Percentiles rank a stretch among this genome's conserved stretches.
These are phyloP conservation scores for Canavalia gladiata DNA, from an alignment of 306 rosid genomes.

Conservation along the genomic window DNA sequence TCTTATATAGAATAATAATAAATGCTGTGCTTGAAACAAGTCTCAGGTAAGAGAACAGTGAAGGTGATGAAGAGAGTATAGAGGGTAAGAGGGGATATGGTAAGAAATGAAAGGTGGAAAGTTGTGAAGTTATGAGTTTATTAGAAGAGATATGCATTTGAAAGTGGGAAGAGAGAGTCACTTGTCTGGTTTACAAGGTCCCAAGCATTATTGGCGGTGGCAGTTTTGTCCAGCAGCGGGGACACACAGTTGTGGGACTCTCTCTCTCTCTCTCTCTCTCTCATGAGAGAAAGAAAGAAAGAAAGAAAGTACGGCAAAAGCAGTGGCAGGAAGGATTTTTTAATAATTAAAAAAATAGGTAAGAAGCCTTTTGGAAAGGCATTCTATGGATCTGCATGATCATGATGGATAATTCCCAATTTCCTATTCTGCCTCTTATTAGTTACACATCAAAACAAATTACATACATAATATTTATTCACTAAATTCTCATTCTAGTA, in stretches of 20 bases:
- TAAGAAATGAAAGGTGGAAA: conserved; percentile 82
- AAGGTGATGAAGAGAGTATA: too few relatives aligned
- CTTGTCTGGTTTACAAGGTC: conserved; percentile 78
- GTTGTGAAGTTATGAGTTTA: conserved; percentile 28
- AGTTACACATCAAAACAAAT: conserved; percentile 43
- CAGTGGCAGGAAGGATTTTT: not conserved
- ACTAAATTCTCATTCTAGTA: too few relatives aligned
- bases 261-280: conserved; percentile 39
- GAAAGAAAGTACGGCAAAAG: conserved; percentile 45
- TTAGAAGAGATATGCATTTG: conserved; percentile 54
- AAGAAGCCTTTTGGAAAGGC: conserved; percentile 59
- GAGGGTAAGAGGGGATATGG: conserved; percentile 32
- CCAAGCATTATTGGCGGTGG: conserved; percentile 95
- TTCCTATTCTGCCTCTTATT: conserved; percentile 22
- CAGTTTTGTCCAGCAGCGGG: conserved; percentile 86
- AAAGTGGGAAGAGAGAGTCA: conserved; percentile 44
- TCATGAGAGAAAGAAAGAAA: not conserved
- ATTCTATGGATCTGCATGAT: conserved; percentile 59
- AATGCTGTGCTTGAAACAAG: conserved; percentile 62
- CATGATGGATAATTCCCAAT: conserved; percentile 51
- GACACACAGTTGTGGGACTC: conserved; percentile 90
- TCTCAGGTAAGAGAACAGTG: conserved; percentile 39
- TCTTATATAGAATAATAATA: conserved; percentile 60
- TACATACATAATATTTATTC: not conserved
- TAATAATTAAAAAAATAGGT: not conserved